These are phyloP conservation scores for Phialophora verrucosa DNA, from an alignment of 2,329 filamentous ascomycete genomes.

Conservation along the genomic window DNA sequence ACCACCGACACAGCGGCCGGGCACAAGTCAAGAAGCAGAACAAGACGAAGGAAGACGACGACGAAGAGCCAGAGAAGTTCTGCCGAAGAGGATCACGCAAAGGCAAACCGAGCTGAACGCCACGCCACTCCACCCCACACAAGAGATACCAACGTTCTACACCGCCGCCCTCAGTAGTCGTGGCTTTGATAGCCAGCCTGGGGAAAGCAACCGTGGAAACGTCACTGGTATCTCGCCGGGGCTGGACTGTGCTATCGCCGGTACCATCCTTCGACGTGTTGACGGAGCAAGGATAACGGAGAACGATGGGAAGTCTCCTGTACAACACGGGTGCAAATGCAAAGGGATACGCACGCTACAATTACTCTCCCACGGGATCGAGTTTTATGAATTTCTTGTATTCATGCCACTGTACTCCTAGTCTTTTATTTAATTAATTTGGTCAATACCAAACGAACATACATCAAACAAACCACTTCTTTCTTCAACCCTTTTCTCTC, in stretches of 20 bases:
- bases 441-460: too few species aligned
- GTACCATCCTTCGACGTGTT: neutral
- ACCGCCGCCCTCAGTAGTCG: slow-evolving; percentile 20
- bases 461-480: too few species aligned
- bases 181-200: slow-evolving; percentile 25
- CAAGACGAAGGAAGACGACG: neutral
- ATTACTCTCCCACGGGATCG: neutral
- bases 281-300: neutral
- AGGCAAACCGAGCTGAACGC: slow-evolving; percentile 1
- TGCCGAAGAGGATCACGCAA: slow-evolving; percentile 3
- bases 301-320: neutral
- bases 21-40: neutral
- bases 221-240: neutral
- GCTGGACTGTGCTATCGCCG: neutral
- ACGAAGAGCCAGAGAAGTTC: neutral
- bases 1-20: neutral
- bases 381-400: neutral
- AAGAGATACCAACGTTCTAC: neutral
- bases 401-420: neutral
- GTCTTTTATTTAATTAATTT: neutral
- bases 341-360: neutral
- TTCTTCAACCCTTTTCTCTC: too few species aligned
- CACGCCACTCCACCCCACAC: slow-evolving; percentile 1
- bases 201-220: slow-evolving; percentile 1
- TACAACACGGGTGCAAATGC: neutral